These are phyloP conservation scores for Hypholoma fasciculare DNA, from an alignment of 768 basidiomycete genomes.

Conservation along the genomic window DNA sequence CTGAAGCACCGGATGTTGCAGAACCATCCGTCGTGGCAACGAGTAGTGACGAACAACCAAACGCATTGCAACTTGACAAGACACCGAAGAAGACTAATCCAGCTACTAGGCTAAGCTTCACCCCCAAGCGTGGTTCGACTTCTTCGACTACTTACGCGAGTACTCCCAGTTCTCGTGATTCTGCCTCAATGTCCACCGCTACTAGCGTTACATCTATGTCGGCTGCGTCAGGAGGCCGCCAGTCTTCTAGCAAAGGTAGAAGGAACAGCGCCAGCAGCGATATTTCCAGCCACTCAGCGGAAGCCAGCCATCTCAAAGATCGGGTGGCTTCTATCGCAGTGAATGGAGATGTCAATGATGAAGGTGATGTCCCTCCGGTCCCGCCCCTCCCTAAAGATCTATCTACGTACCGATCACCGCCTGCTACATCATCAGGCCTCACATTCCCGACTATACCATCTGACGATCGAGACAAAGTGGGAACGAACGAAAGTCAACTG, in stretches of 20 bases:
- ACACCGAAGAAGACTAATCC: slow-evolving; percentile 65
- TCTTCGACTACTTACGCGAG: slow-evolving; percentile 86
- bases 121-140: slow-evolving; percentile 85
- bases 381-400: slow-evolving; percentile 92
- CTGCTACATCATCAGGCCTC: slow-evolving; percentile 55
- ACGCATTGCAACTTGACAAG: slow-evolving; percentile 53
- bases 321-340: slow-evolving; percentile 61
- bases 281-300: slow-evolving; percentile 73
- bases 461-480: slow-evolving; percentile 44
- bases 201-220: slow-evolving; percentile 81
- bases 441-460: slow-evolving; percentile 46
- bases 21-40: slow-evolving; percentile 44
- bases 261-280: slow-evolving; percentile 90
- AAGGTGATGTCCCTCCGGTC: slow-evolving; percentile 81
- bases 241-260: slow-evolving; percentile 65
- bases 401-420: slow-evolving; percentile 73
- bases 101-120: slow-evolving; percentile 69
- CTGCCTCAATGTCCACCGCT: slow-evolving; percentile 75
- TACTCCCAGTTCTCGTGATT: slow-evolving; percentile 86
- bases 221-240: slow-evolving; percentile 61
- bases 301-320: slow-evolving; percentile 64
- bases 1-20: slow-evolving; percentile 35
- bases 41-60: slow-evolving; percentile 62
- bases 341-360: slow-evolving; percentile 61
- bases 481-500: slow-evolving; percentile 44